Base-by-base conservation (phyloP, 352 stramenopile species). In the Achlya hypogyna region DNA sequence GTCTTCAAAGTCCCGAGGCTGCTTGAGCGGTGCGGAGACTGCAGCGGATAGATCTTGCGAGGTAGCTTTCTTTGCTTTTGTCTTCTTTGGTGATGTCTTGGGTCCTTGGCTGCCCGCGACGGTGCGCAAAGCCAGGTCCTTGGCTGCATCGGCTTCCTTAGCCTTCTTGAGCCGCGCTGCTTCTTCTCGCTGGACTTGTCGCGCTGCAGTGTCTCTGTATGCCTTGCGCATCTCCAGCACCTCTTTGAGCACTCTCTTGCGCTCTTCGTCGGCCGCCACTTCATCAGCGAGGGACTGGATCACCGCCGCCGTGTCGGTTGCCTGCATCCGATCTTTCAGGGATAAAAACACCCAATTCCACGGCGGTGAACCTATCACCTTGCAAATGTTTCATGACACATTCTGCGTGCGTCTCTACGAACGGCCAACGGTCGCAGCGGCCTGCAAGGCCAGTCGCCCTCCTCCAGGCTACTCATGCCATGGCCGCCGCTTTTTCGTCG, bases 171-270 rank as follows among this genome's bases (percentile, higher is more conserved):
- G 49, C 10, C 31, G 49, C 25, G 25, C 31, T 3, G 8, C 25
- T 10, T 31, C 49, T 58, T 67, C 60, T 1, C 32, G 25, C n/a
- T 31, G 34, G 2, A 59, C 1, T 8, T 18, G n/a, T 34, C 59
- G 40, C 12, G 60, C 25, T 5, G 40, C 29, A 10, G 29, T 59
- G 12, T 20, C 27, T 35, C 45, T 42, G 32, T 67, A 67, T 14
- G 27, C 38, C 43, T 67, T 67, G 14, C 60, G 22, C 23, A 59
- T 67, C 22, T 58, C 22, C n/a, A 67, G 22, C 38, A 67, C 42
- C 8, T 23, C 14, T 12, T 67, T n/a, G 8, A 67, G 38, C 2
- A 45, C 12, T 18, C n/a, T 45, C 12, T 18, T 10, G 38, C 12
- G 12, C 38, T 45, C 38, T 10, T 45, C 38, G 38, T 45, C 38